Base-by-base conservation (phyloP, 2,329 filamentous ascomycete genomes). In the Phialocephala subalpina region DNA sequence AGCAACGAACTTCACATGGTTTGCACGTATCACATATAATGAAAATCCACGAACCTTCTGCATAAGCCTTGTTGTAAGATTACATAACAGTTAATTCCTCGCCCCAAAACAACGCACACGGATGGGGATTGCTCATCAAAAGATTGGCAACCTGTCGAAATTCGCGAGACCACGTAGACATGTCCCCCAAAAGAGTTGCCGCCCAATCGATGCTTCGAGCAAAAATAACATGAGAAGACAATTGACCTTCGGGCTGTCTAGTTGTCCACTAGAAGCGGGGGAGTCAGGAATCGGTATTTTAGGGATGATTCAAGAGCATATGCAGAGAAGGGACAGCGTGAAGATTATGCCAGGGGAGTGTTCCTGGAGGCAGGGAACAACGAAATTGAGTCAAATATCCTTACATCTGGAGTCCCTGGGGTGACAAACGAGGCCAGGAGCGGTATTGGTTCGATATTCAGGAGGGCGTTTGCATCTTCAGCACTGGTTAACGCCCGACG, bases 101-200 rank as follows among this genome's bases (percentile, higher is more conserved):
- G 0, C 92, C 91, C 92, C 92, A 94, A 76, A 94, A 94, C 81
- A 94, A 85, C 7, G 90, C 89, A 11, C 88, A 87, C 1, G 90
- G 89, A 72, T 93, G 88, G 8, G 91, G 90, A 67, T 87, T 91
- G 22, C 86, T 90, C 91, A 96, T 93, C 71, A 96, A 86, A 49
- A 95, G 78, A 75, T 94, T 94, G 52, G 90, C 89, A 86, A 94
- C 90, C 70, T 88, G 87, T 55, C 92, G 85, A 59, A 96, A 80
- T 70, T 93, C 90, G 53, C 91, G 85, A 53, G 94, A 80, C 71
- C 93, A 90, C 14, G 85, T 78, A 35, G 25, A 58, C 60, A 56
- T 62, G 20, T 63, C 52, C n/a, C 55, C 55, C 1, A 96, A 80
- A 1, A 89, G 81, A 1, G 92, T 95, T 0, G 84, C 81, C 0